phyloP scores from a whole-genome alignment of 176 grass and related monocot species.

The Cenchrus fungigraminus region DNA sequence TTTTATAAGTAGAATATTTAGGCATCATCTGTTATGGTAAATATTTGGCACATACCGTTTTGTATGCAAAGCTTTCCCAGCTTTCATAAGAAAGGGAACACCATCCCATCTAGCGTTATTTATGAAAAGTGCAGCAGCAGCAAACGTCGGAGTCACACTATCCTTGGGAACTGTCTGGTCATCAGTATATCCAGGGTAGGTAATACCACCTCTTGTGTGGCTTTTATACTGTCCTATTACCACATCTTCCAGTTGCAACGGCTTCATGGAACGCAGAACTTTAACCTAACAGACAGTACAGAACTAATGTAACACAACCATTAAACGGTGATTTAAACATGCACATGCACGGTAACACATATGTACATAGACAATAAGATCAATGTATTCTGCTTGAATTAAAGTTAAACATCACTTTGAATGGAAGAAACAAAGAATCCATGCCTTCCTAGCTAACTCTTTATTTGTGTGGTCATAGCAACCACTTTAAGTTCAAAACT shows the following conservation, averaged over 20 bases:
- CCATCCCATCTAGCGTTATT: conserved; percentile 98
- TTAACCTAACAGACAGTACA: conserved; percentile 71
- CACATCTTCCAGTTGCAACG: conserved; percentile 81
- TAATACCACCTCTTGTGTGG: conserved; percentile 67
- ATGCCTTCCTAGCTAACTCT: neutral
- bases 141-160: conserved; percentile 88
- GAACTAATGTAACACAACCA: neutral
- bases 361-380: conserved; percentile 1
- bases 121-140: conserved; percentile 85
- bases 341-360: too few relatives aligned
- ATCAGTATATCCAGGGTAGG: conserved; percentile 81
- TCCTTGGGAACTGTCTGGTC: conserved; percentile 82
- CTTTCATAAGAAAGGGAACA: conserved; percentile 97
- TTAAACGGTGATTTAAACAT: neutral
- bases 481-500: neutral
- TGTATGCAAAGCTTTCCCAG: conserved; percentile 89
- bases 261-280: conserved; percentile 89
- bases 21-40: conserved; percentile 16
- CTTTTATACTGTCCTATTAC: conserved; percentile 88
- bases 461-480: conserved; percentile 2
- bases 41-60: conserved; percentile 49
- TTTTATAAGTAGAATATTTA: conserved; percentile 11
- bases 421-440: conserved; percentile 6
- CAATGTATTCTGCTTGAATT: neutral
- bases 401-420: neutral